Percentiles rank a stretch among this genome's conserved stretches.
These are phyloP conservation scores for Taxillus chinensis DNA, from an alignment of 164 flowering plant species.

Conservation along the genomic window DNA sequence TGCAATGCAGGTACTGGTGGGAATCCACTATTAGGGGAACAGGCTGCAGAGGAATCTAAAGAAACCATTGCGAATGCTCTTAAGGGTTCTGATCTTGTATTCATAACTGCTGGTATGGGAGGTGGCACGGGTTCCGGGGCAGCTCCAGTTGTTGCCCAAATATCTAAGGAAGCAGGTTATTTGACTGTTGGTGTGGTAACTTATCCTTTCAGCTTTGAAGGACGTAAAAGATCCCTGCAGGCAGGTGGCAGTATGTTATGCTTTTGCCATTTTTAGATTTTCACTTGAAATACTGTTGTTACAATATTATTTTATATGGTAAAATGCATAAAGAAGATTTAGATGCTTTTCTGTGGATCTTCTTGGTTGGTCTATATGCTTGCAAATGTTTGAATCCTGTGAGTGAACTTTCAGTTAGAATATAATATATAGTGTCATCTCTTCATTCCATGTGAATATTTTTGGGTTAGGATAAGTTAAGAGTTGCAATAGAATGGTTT, in stretches of 20 bases:
- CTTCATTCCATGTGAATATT: too few relatives aligned
- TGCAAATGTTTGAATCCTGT: too few relatives aligned
- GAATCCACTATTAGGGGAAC: conserved; percentile 1
- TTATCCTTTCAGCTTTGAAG: conserved; percentile 3
- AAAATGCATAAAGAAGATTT: too few relatives aligned
- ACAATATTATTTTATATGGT: too few relatives aligned
- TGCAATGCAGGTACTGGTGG: not conserved
- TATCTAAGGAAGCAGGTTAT: conserved; percentile 1
- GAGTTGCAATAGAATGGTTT: too few relatives aligned
- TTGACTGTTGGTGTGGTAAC: conserved; percentile 2
- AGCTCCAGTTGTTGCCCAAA: conserved; percentile 1
- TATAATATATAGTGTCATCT: too few relatives aligned
- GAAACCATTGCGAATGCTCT: conserved; percentile 1
- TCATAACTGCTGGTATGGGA: conserved; percentile 4
- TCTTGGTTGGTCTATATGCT: too few relatives aligned
- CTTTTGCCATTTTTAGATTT: too few relatives aligned
- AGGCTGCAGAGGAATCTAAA: conserved; percentile 1
- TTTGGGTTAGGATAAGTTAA: too few relatives aligned
- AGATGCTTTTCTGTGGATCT: too few relatives aligned
- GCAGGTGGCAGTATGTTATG: not conserved
- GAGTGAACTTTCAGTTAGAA: too few relatives aligned
- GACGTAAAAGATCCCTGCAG: not conserved
- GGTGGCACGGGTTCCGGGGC: not conserved
- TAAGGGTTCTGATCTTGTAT: conserved; percentile 3
- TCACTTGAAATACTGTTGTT: too few relatives aligned